Base-by-base conservation (phyloP, 2,329 filamentous ascomycete genomes). In the Cladophialophora bantiana region DNA sequence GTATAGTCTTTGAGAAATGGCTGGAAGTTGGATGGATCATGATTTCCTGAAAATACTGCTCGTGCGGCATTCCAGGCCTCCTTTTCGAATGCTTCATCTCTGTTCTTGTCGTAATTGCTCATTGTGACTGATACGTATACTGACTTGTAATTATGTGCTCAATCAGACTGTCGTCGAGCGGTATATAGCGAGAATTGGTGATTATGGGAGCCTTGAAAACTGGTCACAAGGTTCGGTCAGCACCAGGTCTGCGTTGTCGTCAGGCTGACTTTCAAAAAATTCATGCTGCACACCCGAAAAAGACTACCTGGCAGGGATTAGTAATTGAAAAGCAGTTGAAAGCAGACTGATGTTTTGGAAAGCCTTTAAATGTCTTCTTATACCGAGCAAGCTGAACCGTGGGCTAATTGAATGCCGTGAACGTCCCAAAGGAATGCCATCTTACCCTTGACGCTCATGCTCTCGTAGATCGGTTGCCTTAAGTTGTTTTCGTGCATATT, bases 1-100 rank as follows among this genome's bases (percentile, higher is more conserved):
- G 45, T 50, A 50, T 50, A 50, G 45, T 50, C 45, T 50, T 50
- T 50, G 45, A 50, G 45, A 12, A 50, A 50, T 7, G 45, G 45
- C 45, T 50, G 45, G 45, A 26, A 50, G 45, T 50, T 50, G 45
- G 12, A 2, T 3, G 45, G 45, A 20, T 50, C 45, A 50, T 50
- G 45, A 4, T 26, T 50, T 20, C 45, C 45, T 12, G 45, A 50
- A 26, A 50, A 50, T 1, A 50, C 45, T 26, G 18, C 18, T 50
- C 45, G 45, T 9, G 45, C 45, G 13, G 45, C 45, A 26, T 20
- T 50, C 45, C 45, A 50, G 7, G 45, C 45, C 45, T 50, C 45
- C 20, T 26, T 50, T 50, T 50, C 45, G 20, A 50, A 50, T 3
- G 18, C 26, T 26, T 50, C 45, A 13, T 50, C 45, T 20, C 26